Evolutionary conservation across 2,329 filamentous ascomycete species (phyloP).

Genomic region (Alternaria solani): DNA sequence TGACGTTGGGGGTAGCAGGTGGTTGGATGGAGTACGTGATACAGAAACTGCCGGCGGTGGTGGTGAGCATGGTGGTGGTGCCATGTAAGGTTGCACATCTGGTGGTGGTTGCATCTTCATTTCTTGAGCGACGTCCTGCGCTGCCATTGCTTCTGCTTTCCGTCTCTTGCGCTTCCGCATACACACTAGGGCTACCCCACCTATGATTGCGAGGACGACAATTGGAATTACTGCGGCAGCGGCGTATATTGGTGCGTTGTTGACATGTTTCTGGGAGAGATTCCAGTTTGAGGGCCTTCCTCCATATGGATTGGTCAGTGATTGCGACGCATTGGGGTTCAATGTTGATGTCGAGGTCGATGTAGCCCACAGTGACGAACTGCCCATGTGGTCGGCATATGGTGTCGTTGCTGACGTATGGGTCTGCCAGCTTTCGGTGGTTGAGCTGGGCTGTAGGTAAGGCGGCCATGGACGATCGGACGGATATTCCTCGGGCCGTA

Average conservation of each 20-base stretch:
- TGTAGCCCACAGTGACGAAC: neutral
- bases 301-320: conserved; percentile 2
- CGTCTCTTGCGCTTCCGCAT: conserved; percentile 44
- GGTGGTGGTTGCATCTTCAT: conserved; percentile 36
- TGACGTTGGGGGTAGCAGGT: conserved; percentile 27
- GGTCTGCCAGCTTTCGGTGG: conserved; percentile 4
- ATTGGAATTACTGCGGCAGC: conserved; percentile 37
- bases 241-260: conserved; percentile 29
- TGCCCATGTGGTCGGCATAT: conserved; percentile 1
- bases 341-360: neutral
- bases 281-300: conserved; percentile 5
- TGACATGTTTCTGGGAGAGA: conserved; percentile 13
- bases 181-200: conserved; percentile 33
- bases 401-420: conserved; percentile 11
- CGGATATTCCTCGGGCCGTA: neutral
- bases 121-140: conserved; percentile 26
- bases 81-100: conserved; percentile 27
- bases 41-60: neutral
- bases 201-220: conserved; percentile 36
- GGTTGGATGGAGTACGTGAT: conserved; percentile 21
- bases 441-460: neutral
- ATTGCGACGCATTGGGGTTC: neutral
- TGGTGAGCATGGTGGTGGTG: conserved; percentile 20
- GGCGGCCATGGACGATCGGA: conserved; percentile 2
- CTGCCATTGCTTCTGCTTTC: conserved; percentile 15